A percentile compares a stretch with the other conserved stretches of the same genome.
Conservation (phyloP, 352 stramenopile genomes). For the Phytophthora cryptogea region DNA sequence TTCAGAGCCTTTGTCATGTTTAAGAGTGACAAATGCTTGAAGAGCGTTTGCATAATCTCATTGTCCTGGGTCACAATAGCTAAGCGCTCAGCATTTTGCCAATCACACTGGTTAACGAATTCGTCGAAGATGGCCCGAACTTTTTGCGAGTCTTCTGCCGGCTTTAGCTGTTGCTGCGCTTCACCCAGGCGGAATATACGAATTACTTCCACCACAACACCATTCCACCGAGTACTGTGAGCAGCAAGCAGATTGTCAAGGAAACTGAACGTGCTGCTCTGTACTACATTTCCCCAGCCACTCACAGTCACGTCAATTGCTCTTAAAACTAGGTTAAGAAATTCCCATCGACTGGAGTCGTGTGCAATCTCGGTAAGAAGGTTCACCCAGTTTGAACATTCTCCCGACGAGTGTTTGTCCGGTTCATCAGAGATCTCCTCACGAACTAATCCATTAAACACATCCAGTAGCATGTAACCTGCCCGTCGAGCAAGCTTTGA, state of each 20-base stretch:
- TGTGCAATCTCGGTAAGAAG: constrained; percentile 35
- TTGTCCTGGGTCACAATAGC: constrained; percentile 25
- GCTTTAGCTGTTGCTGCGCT: not conserved
- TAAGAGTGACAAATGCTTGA: constrained; percentile 32
- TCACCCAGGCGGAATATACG: constrained; percentile 40
- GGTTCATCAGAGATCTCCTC: not conserved
- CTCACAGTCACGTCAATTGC: constrained; percentile 32
- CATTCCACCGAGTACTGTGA: constrained; percentile 42
- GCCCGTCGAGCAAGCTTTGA: constrained; percentile 52
- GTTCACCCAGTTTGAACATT: constrained; percentile 19
- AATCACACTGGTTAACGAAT: constrained; percentile 49
- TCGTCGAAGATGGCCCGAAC: constrained; percentile 25
- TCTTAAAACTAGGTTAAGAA: constrained; percentile 50
- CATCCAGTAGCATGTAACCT: constrained; percentile 65
- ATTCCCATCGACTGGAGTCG: constrained; percentile 43
- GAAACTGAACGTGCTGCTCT: constrained; percentile 10
- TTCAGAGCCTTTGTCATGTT: constrained; percentile 67
- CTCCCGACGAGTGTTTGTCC: not conserved
- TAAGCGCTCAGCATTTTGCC: constrained; percentile 52
- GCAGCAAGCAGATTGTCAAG: constrained; percentile 36
- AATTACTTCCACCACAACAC: constrained; percentile 53
- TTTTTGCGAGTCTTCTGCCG: constrained; percentile 11
- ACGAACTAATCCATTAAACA: constrained; percentile 35
- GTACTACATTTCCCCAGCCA: constrained; percentile 8
- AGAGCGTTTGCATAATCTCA: constrained; percentile 35